A percentile compares a stretch with the other conserved stretches of the same genome.
Evolutionary conservation across 2,329 filamentous ascomycete genomes (phyloP).

Genomic region (Trichoderma koningiopsis): DNA sequence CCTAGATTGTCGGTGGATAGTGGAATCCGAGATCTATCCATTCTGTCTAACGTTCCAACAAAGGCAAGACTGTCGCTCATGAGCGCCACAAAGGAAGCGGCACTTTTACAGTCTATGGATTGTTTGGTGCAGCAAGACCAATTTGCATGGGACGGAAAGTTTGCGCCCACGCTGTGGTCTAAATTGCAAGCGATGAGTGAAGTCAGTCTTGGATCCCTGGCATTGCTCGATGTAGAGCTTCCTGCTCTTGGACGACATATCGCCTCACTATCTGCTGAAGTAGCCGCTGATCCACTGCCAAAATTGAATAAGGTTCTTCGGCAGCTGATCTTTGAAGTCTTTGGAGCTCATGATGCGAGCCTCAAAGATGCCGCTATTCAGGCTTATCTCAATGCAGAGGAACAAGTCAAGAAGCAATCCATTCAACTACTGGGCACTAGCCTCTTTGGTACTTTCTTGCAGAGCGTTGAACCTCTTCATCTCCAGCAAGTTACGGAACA

Average conservation of each 20-base stretch:
- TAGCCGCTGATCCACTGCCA: constrained; percentile 53
- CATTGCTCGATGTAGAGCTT: constrained; percentile 66
- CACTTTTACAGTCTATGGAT: constrained; percentile 51
- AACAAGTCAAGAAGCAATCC: constrained; percentile 21
- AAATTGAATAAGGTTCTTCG: constrained; percentile 53
- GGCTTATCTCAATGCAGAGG: constrained; percentile 33
- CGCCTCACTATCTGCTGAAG: constrained; percentile 49
- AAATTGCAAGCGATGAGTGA: constrained; percentile 55
- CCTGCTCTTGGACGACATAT: constrained; percentile 61
- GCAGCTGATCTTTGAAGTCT: constrained; percentile 47
- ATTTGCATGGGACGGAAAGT: constrained; percentile 46
- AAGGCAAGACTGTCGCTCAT: constrained; percentile 39
- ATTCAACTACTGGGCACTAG: constrained; percentile 14
- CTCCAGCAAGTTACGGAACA: constrained; percentile 42
- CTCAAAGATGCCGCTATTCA: constrained; percentile 36
- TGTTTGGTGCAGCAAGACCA: constrained; percentile 46
- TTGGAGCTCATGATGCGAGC: constrained; percentile 43
- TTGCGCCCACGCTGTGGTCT: constrained; percentile 52
- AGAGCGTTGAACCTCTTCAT: constrained; percentile 39
- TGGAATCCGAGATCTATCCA: constrained; percentile 32
- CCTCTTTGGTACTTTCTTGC: constrained; percentile 32
- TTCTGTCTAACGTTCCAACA: constrained; percentile 50
- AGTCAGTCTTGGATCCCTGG: constrained; percentile 61
- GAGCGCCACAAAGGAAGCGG: constrained; percentile 41
- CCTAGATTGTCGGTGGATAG: not conserved